phyloP scores from a whole-genome alignment of 768 basidiomycete species.

The Suillus variegatus region DNA sequence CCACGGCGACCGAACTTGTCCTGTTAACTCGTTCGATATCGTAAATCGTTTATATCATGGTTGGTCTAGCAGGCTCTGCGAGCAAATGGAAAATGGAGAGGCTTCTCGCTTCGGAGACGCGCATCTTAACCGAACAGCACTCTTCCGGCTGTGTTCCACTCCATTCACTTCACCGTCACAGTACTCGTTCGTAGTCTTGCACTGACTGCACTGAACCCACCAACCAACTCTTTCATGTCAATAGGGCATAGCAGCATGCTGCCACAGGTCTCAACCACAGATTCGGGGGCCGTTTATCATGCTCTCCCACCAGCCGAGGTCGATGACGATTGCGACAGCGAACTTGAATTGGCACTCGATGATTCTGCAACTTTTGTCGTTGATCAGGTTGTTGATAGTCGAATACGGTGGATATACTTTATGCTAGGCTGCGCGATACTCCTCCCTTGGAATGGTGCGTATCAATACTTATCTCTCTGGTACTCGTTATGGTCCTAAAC shows the following conservation, averaged over 20 bases:
- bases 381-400: constrained; percentile 34
- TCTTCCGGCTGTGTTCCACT: neutral
- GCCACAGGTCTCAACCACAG: constrained; percentile 9
- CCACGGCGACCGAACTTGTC: neutral
- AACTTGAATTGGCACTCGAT: constrained; percentile 9
- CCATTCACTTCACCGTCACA: neutral
- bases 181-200: constrained; percentile 2
- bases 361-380: constrained; percentile 24
- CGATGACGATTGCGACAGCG: constrained; percentile 3
- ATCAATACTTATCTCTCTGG: neutral
- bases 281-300: constrained; percentile 17
- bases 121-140: no score
- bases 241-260: neutral
- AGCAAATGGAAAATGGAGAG: neutral
- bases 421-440: constrained; percentile 80
- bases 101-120: neutral
- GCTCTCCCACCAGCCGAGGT: constrained; percentile 24
- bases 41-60: neutral
- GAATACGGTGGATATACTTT: constrained; percentile 66
- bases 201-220: neutral
- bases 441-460: constrained; percentile 90
- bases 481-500: neutral
- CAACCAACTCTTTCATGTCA: neutral
- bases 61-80: neutral
- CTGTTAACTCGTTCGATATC: neutral